Evolutionary conservation across 768 basidiomycete genomes (phyloP).

Genomic region (Leccinum fibrillosum): DNA sequence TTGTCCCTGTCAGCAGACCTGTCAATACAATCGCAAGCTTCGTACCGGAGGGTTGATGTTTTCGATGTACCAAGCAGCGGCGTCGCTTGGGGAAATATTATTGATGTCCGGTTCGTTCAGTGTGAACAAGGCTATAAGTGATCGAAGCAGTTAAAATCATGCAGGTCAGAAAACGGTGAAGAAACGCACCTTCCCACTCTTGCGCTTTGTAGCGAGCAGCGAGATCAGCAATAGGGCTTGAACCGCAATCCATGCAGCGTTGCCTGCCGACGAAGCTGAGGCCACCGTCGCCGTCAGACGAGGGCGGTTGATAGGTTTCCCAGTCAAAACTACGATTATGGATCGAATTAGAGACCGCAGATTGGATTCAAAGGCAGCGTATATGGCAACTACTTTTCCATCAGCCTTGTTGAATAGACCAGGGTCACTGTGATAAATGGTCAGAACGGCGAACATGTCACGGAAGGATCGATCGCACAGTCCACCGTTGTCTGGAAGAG

Average conservation of each 20-base stretch:
- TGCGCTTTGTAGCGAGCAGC: conserved; percentile 30
- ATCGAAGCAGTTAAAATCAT: background rate
- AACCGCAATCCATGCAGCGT: conserved; percentile 34
- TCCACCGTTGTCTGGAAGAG: conserved; percentile 22
- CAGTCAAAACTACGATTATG: conserved; percentile 32
- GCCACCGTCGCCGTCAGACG: conserved; percentile 35
- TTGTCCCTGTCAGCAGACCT: background rate
- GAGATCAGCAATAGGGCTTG: conserved; percentile 34
- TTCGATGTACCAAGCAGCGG: conserved; percentile 36
- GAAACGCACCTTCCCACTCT: conserved; percentile 29
- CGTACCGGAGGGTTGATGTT: conserved; percentile 36
- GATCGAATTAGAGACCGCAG: background rate
- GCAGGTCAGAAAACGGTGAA: background rate
- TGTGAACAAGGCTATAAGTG: conserved; percentile 29
- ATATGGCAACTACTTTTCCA: conserved; percentile 35
- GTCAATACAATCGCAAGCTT: background rate
- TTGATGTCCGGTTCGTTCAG: conserved; percentile 38
- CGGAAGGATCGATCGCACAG: conserved; percentile 23
- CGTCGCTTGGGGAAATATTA: conserved; percentile 26
- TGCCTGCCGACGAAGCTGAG: conserved; percentile 40
- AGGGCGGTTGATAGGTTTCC: conserved; percentile 34
- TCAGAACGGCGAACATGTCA: background rate
- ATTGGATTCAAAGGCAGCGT: background rate
- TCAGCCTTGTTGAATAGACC: conserved; percentile 31
- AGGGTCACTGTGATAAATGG: conserved; percentile 18